Base-by-base conservation (phyloP, 2,329 filamentous ascomycete genomes). In the Phialophora verrucosa region DNA sequence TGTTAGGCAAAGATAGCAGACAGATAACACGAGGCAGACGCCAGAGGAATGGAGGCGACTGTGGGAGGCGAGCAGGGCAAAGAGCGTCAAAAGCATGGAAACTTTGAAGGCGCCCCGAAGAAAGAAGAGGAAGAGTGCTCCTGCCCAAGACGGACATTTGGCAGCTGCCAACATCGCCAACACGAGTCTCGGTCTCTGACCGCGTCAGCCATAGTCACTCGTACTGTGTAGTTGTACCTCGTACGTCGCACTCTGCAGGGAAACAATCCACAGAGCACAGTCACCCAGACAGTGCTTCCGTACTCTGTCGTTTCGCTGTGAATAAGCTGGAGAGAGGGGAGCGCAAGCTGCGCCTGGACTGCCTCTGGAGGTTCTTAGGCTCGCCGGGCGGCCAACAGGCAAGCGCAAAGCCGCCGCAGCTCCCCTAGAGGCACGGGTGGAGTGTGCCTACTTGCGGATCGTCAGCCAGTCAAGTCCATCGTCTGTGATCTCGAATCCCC, bases 381-480 rank as follows among this genome's bases (percentile, higher is more conserved):
- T 44, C 17, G 38, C 55, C 55, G 38, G 20, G 35, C 25, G 38
- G 58, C 58, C 44, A 60, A 51, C 29, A 27, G 29, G n/a, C 59
- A 61, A 27, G 59, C 47, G 59, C 59, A 61, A 61, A 61, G 59
- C 47, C 49, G 59, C 31, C 59, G 59, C 31, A 25, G 57, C 57
- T 59, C 35, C 57, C n/a, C 47, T 31, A 35, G 42, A 50, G 57
- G 57, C 50, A 29, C 29, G 56, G 38, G 44, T 59, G 56, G 56
- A 49, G 49, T 29, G 49, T 14, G 49, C 49, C 25, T 29, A 11
- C 49, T 1, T 29, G 25, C 49, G 17, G 25, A 23, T 25, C 20
- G 49, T 17, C 20, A 51, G 49, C 49, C 38, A 59, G 23, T 59
- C 17, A 27, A 53, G 31, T 50, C 23, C 25, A 23, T 58, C 57